Base-by-base conservation (phyloP, 768 basidiomycete genomes). In the Cyathus striatus region DNA sequence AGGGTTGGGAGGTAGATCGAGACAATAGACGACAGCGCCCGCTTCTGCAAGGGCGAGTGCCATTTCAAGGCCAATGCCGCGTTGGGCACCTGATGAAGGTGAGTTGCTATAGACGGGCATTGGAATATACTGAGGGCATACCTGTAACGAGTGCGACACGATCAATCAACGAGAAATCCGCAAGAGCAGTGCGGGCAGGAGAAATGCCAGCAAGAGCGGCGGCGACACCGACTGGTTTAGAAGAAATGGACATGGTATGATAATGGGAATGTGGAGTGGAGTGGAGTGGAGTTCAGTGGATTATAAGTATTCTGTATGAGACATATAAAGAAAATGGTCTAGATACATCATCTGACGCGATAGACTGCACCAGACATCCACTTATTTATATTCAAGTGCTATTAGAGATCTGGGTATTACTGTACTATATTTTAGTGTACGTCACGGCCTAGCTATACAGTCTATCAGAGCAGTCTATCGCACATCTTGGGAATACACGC, bases 1-100 rank as follows among this genome's bases (percentile, higher is more conserved):
- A 1, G 82, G 75, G 20, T 64, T 42, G 16, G 49, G 43, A 0
- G 78, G 69, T 14, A 84, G 63, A 61, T 86, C 84, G 12, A 86
- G 61, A 53, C 83, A 84, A 61, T 86, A 86, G 21, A 70, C 59
- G n/a, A 58, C 54, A 2, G 55, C 59, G 18, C 61, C 59, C 2
- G 55, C 59, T 47, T 59, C 61, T 3, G 56, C 53, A 24, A 54
- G 50, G 0, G 55, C 57, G 9, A 57, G 47, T 1, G 61, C 54
- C 24, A 59, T 51, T 38, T 62, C 61, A 14, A 62, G 54, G 5
- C 61, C 61, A 10, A 62, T 55, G 17, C 60, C 60, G 9, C 58
- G 58, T 21, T 53, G 49, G 1, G 43, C 61, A 35, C 42, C 42
- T 20, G 33, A 35, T 14, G 9, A 9, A 30, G 13, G 20, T 14